Conservation (phyloP, 1,284 basidiomycete species). For the Amylostereum areolatum region DNA sequence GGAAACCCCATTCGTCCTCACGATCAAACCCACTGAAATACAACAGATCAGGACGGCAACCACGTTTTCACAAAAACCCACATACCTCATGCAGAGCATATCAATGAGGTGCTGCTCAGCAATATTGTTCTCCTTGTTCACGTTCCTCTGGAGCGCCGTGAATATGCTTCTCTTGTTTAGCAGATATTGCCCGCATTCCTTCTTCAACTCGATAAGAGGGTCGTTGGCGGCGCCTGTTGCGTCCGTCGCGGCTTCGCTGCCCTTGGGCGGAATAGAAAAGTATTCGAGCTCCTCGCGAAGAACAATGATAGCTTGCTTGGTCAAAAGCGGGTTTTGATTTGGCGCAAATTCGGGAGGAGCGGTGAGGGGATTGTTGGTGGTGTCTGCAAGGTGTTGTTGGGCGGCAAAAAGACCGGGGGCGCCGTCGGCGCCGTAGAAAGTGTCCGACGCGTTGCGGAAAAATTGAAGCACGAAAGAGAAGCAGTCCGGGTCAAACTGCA, state of each 20-base stretch:
- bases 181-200: constrained; percentile 80
- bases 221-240: constrained; percentile 76
- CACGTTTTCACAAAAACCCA: constrained; percentile 7
- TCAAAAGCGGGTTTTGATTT: constrained; percentile 84
- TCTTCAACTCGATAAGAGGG: constrained; percentile 71
- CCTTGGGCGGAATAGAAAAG: constrained; percentile 89
- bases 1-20: constrained; percentile 96
- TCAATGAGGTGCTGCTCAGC: constrained; percentile 99
- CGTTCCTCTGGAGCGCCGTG: constrained; percentile 95
- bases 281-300: constrained; percentile 98
- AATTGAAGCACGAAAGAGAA: constrained; percentile 91
- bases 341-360: constrained; percentile 59
- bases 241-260: constrained; percentile 58
- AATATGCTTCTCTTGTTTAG: constrained; percentile 92
- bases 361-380: constrained; percentile 20
- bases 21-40: constrained; percentile 83
- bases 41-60: constrained; percentile 8
- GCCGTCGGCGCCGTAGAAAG: constrained; percentile 86
- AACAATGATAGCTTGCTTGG: constrained; percentile 98
- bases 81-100: constrained; percentile 99
- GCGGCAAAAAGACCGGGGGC: constrained; percentile 71
- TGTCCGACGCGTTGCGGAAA: constrained; percentile 82
- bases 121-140: constrained; percentile 98
- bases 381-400: constrained; percentile 74
- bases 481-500: constrained; percentile 94